phyloP scores from a whole-genome alignment of 345 rosid species.

The Eucalyptus sp. region DNA sequence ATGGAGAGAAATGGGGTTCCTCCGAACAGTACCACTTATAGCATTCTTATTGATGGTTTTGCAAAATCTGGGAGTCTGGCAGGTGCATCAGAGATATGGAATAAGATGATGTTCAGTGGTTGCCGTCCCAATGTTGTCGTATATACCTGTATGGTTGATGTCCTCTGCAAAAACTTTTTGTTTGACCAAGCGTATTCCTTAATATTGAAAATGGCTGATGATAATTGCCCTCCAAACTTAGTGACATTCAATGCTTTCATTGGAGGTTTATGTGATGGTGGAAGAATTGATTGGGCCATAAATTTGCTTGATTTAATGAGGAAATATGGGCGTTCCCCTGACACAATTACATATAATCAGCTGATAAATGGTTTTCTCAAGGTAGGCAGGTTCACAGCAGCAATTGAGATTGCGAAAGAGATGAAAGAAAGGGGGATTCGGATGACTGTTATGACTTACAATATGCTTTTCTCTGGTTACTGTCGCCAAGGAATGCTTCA shows the following conservation, averaged over 20 bases:
- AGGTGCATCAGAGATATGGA: slow-evolving; percentile 70
- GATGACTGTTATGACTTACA: slow-evolving; percentile 45
- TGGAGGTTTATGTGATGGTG: slow-evolving; percentile 51
- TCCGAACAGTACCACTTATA: slow-evolving; percentile 53
- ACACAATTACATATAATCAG: slow-evolving; percentile 58
- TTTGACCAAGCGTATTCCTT: slow-evolving; percentile 56
- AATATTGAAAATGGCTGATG: slow-evolving; percentile 40
- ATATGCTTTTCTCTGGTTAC: slow-evolving; percentile 54
- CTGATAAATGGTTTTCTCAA: slow-evolving; percentile 48
- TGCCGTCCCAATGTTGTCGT: slow-evolving; percentile 64
- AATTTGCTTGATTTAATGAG: slow-evolving; percentile 42
- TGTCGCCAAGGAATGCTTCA: slow-evolving; percentile 33
- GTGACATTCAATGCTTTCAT: slow-evolving; percentile 59
- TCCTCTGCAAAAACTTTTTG: slow-evolving; percentile 52
- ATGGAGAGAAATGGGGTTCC: slow-evolving; percentile 46
- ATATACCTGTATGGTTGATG: slow-evolving; percentile 81
- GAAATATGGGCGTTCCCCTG: slow-evolving; percentile 37
- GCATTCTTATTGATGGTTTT: slow-evolving; percentile 63
- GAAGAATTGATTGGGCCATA: slow-evolving; percentile 55
- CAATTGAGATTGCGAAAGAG: slow-evolving; percentile 30
- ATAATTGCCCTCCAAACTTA: slow-evolving; percentile 51
- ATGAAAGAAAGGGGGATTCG: slow-evolving; percentile 31
- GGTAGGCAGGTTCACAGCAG: slow-evolving; percentile 29
- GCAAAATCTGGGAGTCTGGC: slow-evolving; percentile 47
- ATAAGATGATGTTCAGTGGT: slow-evolving; percentile 59